These are phyloP conservation scores for Pythium oligandrum DNA, from an alignment of 352 stramenopile genomes.

Conservation along the genomic window DNA sequence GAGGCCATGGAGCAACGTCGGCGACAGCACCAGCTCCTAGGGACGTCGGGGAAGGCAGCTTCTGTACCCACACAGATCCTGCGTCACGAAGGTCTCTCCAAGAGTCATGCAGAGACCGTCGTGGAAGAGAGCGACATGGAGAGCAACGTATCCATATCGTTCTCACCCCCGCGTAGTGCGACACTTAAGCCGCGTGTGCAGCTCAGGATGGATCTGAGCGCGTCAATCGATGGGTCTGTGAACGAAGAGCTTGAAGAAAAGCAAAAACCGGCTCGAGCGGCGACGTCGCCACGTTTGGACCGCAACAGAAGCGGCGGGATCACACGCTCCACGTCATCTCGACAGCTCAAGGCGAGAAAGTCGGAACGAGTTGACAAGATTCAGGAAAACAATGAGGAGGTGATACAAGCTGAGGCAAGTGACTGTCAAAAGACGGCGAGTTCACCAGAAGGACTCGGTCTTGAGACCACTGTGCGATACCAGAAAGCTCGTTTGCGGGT, in stretches of 20 bases:
- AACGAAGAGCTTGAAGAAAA: no score
- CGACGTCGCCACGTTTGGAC: no score
- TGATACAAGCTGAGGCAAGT: no score
- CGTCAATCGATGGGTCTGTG: constrained; percentile 15
- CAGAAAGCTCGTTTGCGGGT: constrained; percentile 71
- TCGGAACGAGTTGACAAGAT: no score
- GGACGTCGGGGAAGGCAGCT: neutral
- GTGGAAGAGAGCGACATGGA: constrained; percentile 2
- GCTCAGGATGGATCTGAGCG: constrained; percentile 43
- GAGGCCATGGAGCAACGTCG: constrained; percentile 56
- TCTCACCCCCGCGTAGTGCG: neutral
- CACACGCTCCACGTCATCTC: no score
- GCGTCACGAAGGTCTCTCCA: no score
- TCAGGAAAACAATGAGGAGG: no score
- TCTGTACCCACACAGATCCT: neutral
- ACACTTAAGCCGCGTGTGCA: constrained; percentile 10
- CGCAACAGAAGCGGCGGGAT: no score
- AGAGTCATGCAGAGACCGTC: no score
- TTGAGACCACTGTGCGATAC: constrained; percentile 63
- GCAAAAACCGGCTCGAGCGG: no score
- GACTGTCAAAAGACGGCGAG: no score
- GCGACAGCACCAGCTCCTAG: constrained; percentile 37
- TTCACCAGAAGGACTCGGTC: constrained; percentile 33
- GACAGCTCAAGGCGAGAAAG: no score
- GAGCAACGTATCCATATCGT: neutral